Evolutionary conservation across 768 basidiomycete species (phyloP).

Genomic region (Auriculariales sp.): DNA sequence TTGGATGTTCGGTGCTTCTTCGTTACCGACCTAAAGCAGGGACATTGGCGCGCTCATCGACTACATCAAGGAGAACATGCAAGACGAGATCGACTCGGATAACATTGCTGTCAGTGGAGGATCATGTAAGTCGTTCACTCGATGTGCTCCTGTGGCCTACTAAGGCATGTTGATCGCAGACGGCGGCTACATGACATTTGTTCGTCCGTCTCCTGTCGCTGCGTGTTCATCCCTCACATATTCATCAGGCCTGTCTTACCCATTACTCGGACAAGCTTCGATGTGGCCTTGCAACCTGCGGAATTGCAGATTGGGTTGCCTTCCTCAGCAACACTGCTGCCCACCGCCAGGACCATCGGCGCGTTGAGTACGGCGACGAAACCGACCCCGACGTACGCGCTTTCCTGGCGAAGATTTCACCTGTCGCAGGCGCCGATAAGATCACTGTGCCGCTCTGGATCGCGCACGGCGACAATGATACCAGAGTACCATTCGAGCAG

Average conservation of each 20-base stretch:
- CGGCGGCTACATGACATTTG: slow-evolving; percentile 27
- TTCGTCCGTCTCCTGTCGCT: slow-evolving; percentile 4
- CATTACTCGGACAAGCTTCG: slow-evolving; percentile 26
- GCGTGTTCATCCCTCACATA: background rate
- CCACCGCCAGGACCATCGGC: slow-evolving; percentile 19
- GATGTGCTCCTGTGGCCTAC: background rate
- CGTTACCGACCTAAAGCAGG: slow-evolving; percentile 8
- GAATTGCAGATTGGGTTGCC: slow-evolving; percentile 24
- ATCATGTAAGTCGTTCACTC: slow-evolving; percentile 18
- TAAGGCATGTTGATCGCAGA: slow-evolving; percentile 11
- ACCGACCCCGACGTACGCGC: slow-evolving; percentile 20
- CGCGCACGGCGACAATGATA: slow-evolving; percentile 28
- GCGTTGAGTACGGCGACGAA: slow-evolving; percentile 28
- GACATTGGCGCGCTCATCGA: slow-evolving; percentile 25
- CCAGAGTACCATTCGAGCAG: slow-evolving; percentile 24
- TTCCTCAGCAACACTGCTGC: slow-evolving; percentile 29
- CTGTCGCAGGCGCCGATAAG: slow-evolving; percentile 22
- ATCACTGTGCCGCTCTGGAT: slow-evolving; percentile 23
- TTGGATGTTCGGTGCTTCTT: background rate
- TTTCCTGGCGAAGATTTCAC: slow-evolving; percentile 25
- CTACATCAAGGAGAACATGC: slow-evolving; percentile 18
- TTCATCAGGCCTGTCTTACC: slow-evolving; percentile 21
- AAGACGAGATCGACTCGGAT: slow-evolving; percentile 18
- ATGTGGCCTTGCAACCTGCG: slow-evolving; percentile 27
- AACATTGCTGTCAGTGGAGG: slow-evolving; percentile 28